Evolutionary conservation across 108 stramenopile genomes (phyloP).

Genomic region (Conticribra weissflogii): DNA sequence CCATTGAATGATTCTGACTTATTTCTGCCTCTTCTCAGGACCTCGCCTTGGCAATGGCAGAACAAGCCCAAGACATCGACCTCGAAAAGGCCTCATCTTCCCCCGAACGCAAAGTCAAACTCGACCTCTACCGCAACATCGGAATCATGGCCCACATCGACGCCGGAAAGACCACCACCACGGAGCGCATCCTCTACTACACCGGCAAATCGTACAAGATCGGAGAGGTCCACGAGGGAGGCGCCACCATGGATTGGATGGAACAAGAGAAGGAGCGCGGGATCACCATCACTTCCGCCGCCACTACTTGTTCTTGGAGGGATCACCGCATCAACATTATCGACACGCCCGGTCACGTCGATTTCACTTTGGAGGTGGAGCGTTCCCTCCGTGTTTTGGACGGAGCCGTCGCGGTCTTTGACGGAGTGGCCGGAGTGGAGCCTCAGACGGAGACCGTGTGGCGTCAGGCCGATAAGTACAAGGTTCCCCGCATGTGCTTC

Average conservation of each 20-base stretch:
- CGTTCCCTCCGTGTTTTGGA: constrained; percentile 98
- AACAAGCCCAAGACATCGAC: constrained; percentile 67
- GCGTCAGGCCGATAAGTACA: constrained; percentile 97
- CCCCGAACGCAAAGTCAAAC: constrained; percentile 71
- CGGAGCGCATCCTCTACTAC: constrained; percentile 98
- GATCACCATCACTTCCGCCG: constrained; percentile 99
- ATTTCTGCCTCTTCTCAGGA: constrained; percentile 1
- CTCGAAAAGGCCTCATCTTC: constrained; percentile 69
- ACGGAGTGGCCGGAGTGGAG: constrained; percentile 99
- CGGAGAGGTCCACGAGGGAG: constrained; percentile 99
- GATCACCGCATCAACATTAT: constrained; percentile 97
- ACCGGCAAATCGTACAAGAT: constrained; percentile 97
- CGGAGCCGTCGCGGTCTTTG: constrained; percentile 98
- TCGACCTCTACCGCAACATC: constrained; percentile 96
- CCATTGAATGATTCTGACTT: constrained; percentile 1
- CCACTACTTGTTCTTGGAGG: constrained; percentile 96
- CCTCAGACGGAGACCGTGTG: constrained; percentile 99
- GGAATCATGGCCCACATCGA: constrained; percentile 99
- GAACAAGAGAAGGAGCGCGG: constrained; percentile 99
- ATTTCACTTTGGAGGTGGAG: constrained; percentile 96
- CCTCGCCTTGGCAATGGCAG: constrained; percentile 20
- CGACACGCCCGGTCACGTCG: constrained; percentile 96
- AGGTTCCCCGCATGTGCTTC: constrained; percentile 98
- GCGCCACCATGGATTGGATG: constrained; percentile 99
- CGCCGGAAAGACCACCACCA: constrained; percentile 99